Evolutionary conservation across 768 basidiomycete genomes (phyloP).

Genomic region (Hemileccinum rubropunctum): DNA sequence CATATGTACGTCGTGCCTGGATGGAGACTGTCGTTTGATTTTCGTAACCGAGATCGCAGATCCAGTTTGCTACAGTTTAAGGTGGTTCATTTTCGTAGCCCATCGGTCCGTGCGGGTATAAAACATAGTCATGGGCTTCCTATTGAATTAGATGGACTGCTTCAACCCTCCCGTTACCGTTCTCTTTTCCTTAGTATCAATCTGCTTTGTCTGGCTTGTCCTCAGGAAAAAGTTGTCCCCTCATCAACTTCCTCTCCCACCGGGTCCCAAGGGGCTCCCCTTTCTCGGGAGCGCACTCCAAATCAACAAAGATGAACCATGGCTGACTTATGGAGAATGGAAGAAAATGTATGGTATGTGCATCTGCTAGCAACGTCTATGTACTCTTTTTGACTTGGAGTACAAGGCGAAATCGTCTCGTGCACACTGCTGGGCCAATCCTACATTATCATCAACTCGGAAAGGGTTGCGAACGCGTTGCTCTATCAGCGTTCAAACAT

Average conservation of each 20-base stretch:
- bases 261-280: conserved; percentile 29
- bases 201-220: conserved; percentile 1
- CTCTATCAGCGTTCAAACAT: conserved; percentile 25
- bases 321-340: conserved; percentile 34
- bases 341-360: conserved; percentile 29
- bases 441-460: conserved; percentile 23
- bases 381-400: background rate
- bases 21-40: too few relatives aligned
- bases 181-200: background rate
- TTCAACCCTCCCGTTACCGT: background rate
- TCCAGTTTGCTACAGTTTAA: too few relatives aligned
- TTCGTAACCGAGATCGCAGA: too few relatives aligned
- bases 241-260: conserved; percentile 23
- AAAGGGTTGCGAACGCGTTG: conserved; percentile 17
- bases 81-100: too few relatives aligned
- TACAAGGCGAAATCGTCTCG: conserved; percentile 21
- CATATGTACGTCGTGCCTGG: too few relatives aligned
- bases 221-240: conserved; percentile 9
- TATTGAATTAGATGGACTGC: conserved; percentile 10
- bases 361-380: background rate
- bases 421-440: conserved; percentile 19
- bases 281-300: conserved; percentile 26
- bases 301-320: conserved; percentile 26
- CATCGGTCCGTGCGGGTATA: background rate
- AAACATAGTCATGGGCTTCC: background rate